phyloP scores from a whole-genome alignment of 306 rosid genomes.

The Glycine latifolia region DNA sequence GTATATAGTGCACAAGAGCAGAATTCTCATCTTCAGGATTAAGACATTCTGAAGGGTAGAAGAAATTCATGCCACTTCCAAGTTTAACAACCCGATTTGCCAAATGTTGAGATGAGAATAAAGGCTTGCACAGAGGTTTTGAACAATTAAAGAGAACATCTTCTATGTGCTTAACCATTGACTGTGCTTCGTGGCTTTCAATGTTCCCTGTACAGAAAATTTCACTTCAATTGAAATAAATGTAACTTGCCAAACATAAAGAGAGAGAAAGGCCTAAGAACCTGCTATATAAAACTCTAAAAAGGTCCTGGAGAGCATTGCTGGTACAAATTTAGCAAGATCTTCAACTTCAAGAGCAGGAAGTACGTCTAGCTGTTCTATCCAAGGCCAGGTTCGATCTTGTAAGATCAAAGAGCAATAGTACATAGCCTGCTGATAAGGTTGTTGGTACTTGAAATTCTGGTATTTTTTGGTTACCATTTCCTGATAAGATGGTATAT shows the following conservation, averaged over 20 bases:
- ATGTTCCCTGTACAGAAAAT: constrained; percentile 70
- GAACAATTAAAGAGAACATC: constrained; percentile 67
- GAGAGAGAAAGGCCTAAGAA: constrained; percentile 41
- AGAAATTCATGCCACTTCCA: constrained; percentile 68
- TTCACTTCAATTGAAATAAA: constrained; percentile 36
- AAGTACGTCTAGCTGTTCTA: constrained; percentile 78
- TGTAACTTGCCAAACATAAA: constrained; percentile 29
- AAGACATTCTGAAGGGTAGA: constrained; percentile 85
- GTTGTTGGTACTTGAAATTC: constrained; percentile 87
- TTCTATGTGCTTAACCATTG: constrained; percentile 72
- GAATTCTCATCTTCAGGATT: constrained; percentile 89
- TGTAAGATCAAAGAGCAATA: constrained; percentile 76
- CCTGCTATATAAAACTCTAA: constrained; percentile 85
- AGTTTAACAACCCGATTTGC: constrained; percentile 84
- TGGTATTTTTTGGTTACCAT: constrained; percentile 79
- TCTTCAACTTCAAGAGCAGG: constrained; percentile 81
- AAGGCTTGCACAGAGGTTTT: constrained; percentile 70
- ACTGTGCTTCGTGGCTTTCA: constrained; percentile 76
- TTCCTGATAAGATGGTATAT: constrained; percentile 65
- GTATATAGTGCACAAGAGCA: constrained; percentile 83
- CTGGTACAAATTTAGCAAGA: constrained; percentile 80
- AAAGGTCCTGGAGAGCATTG: constrained; percentile 86
- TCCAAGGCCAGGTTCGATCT: constrained; percentile 82
- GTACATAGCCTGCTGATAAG: constrained; percentile 91
- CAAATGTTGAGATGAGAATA: constrained; percentile 82